Evolutionary conservation across 2,329 filamentous ascomycete genomes (phyloP).

Genomic region (Paracamarosporium sp.): DNA sequence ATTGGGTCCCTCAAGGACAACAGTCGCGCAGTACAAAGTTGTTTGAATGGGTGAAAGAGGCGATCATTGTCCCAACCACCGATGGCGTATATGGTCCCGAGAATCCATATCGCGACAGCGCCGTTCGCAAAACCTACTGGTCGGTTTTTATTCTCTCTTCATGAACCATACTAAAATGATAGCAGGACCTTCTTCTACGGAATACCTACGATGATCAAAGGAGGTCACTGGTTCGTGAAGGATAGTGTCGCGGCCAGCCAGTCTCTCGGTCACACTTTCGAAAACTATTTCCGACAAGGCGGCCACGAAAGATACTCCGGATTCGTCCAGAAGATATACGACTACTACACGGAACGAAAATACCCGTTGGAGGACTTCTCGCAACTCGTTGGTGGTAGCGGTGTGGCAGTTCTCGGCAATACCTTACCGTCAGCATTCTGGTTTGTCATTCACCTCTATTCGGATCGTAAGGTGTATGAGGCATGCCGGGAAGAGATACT

Average conservation of each 20-base stretch:
- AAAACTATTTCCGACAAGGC: slow-evolving; percentile 44
- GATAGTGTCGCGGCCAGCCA: slow-evolving; percentile 27
- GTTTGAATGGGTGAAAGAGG: slow-evolving; percentile 31
- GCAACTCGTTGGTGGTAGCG: slow-evolving; percentile 44
- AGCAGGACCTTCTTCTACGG: slow-evolving; percentile 22
- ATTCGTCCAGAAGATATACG: slow-evolving; percentile 22
- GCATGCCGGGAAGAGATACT: slow-evolving; percentile 33
- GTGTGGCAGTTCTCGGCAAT: slow-evolving; percentile 48
- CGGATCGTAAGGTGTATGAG: slow-evolving; percentile 35
- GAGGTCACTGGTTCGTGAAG: slow-evolving; percentile 11
- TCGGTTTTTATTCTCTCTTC: slow-evolving; percentile 16
- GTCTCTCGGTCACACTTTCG: slow-evolving; percentile 24
- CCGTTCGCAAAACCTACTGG: slow-evolving; percentile 41
- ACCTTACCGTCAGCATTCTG: slow-evolving; percentile 48
- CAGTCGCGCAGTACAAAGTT: not conserved
- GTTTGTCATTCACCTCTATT: slow-evolving; percentile 45
- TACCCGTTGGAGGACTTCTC: slow-evolving; percentile 44
- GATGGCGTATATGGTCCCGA: slow-evolving; percentile 45
- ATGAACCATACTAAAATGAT: not conserved
- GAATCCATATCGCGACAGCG: slow-evolving; percentile 44
- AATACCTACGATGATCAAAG: slow-evolving; percentile 7
- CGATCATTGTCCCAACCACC: slow-evolving; percentile 41
- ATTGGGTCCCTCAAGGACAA: not conserved
- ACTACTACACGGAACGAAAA: slow-evolving; percentile 22
- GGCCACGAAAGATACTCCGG: slow-evolving; percentile 41